phyloP scores from a whole-genome alignment of 2,329 filamentous ascomycete species.

The Ophiostoma angusticollis region DNA sequence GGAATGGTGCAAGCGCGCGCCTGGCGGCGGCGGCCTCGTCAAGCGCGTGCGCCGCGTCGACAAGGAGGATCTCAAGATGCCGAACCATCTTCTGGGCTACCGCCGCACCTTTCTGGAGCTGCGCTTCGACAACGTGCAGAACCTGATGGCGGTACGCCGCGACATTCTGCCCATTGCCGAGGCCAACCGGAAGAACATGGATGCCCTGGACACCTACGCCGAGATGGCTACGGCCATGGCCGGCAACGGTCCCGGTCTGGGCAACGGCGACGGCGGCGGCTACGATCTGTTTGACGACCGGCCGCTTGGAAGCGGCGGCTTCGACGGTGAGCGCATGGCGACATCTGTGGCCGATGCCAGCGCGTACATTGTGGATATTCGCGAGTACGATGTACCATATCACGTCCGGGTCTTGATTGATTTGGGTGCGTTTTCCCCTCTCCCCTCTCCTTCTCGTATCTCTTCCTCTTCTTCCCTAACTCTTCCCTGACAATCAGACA shows the following conservation, averaged over 20 bases:
- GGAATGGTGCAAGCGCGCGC: conserved; percentile 76
- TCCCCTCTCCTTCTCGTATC: neutral
- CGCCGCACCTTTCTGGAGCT: conserved; percentile 78
- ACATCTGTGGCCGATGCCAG: conserved; percentile 71
- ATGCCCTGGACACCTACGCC: conserved; percentile 95
- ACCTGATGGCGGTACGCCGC: conserved; percentile 73
- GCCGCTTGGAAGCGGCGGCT: conserved; percentile 38
- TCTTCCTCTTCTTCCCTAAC: neutral
- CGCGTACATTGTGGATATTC: conserved; percentile 95
- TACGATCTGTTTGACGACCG: conserved; percentile 94
- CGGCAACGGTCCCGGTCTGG: conserved; percentile 32
- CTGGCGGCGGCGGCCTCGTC: conserved; percentile 64
- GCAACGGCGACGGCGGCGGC: conserved; percentile 19
- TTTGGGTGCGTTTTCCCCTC: conserved; percentile 43
- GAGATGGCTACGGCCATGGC: conserved; percentile 81
- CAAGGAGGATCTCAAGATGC: conserved; percentile 89
- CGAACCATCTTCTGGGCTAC: conserved; percentile 90
- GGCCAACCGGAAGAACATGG: conserved; percentile 92
- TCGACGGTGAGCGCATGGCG: conserved; percentile 75
- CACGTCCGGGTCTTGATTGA: conserved; percentile 98
- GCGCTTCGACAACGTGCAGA: conserved; percentile 73
- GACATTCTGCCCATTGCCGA: conserved; percentile 83
- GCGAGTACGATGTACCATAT: conserved; percentile 98
- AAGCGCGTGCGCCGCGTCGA: conserved; percentile 66
- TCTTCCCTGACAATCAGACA: conserved; percentile 49